A percentile compares a stretch with the other conserved stretches of the same genome.
Evolutionary conservation across 768 basidiomycete species (phyloP).

Genomic region (Boletus tomentosulus): DNA sequence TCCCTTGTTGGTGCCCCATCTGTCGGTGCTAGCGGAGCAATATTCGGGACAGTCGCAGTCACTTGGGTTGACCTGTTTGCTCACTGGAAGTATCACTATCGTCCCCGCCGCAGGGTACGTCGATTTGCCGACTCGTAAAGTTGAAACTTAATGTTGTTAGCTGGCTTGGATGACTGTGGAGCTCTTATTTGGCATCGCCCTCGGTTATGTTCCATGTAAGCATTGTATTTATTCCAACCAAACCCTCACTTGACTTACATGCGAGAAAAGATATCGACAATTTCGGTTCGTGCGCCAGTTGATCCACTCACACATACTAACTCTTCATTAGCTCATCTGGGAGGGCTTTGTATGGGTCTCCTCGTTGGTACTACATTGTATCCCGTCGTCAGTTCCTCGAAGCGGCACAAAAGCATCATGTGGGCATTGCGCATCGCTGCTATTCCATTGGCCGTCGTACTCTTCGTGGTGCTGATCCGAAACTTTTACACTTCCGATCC

Average conservation of each 20-base stretch:
- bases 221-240: constrained; percentile 1
- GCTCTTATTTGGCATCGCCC: constrained; percentile 77
- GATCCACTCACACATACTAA: neutral
- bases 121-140: neutral
- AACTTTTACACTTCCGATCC: constrained; percentile 93
- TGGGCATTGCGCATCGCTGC: constrained; percentile 72
- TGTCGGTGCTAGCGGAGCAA: constrained; percentile 89
- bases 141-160: constrained; percentile 35
- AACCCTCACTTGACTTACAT: constrained; percentile 11
- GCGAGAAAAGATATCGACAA: constrained; percentile 72
- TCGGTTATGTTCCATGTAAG: constrained; percentile 82
- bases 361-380: constrained; percentile 81
- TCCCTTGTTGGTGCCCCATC: constrained; percentile 84
- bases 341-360: constrained; percentile 82
- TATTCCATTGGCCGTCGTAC: constrained; percentile 67
- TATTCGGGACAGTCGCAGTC: constrained; percentile 83
- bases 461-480: constrained; percentile 75
- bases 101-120: constrained; percentile 72
- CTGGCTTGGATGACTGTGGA: constrained; percentile 83
- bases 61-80: constrained; percentile 87
- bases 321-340: constrained; percentile 67
- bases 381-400: constrained; percentile 82
- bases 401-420: constrained; percentile 64
- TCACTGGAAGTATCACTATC: constrained; percentile 87
- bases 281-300: constrained; percentile 51